Conservation (phyloP, 352 stramenopile species). For the Aphanomyces stellatus region DNA sequence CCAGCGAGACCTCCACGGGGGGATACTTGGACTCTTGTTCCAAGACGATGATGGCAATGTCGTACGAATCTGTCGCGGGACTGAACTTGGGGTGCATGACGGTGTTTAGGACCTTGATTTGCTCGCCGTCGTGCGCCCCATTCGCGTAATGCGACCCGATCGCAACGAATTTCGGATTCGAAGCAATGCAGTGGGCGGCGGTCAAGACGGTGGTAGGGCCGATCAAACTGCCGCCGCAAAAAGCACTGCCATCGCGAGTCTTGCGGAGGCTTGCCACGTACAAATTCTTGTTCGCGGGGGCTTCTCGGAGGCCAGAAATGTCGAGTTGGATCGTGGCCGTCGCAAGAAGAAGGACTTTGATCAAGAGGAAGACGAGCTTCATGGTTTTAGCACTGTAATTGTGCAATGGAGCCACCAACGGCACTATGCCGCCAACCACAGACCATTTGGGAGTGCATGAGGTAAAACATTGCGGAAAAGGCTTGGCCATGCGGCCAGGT, state of each 20-base stretch:
- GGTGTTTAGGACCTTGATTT: constrained; percentile 37
- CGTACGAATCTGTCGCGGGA: constrained; percentile 27
- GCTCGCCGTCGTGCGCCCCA: constrained; percentile 30
- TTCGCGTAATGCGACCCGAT: constrained; percentile 33
- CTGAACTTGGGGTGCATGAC: constrained; percentile 45
- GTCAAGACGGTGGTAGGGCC: constrained; percentile 55
- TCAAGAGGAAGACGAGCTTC: not conserved
- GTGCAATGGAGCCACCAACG: too few relatives aligned
- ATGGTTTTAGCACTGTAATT: too few relatives aligned
- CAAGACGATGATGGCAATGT: constrained; percentile 44
- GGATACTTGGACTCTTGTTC: constrained; percentile 23
- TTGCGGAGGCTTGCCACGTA: constrained; percentile 40
- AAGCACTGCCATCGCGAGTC: constrained; percentile 28
- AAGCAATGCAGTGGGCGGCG: constrained; percentile 39
- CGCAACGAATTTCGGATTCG: constrained; percentile 33
- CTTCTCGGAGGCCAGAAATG: not conserved
- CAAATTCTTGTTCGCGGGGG: constrained; percentile 23
- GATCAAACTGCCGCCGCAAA: constrained; percentile 59
- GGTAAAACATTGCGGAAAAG: too few relatives aligned
- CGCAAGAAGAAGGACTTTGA: not conserved
- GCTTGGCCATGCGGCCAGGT: too few relatives aligned
- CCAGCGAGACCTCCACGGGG: not conserved
- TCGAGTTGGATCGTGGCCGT: not conserved
- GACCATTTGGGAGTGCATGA: too few relatives aligned
- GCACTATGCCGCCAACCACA: too few relatives aligned